Base-by-base conservation (phyloP, 2,329 filamentous ascomycete genomes). In the Aspergillus unguis region DNA sequence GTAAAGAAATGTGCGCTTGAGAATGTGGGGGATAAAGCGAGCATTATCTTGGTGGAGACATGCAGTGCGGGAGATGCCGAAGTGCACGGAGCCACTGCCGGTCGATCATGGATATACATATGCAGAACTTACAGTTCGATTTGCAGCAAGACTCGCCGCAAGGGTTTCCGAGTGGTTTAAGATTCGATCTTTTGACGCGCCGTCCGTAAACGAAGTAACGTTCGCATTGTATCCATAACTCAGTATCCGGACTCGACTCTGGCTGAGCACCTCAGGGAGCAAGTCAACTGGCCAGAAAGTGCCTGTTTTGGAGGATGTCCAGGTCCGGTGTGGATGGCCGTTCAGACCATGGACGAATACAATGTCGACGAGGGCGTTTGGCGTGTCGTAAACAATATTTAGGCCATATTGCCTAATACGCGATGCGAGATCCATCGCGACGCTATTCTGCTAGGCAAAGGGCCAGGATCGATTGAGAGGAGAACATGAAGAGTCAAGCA, bases 221-320 rank as follows among this genome's bases (percentile, higher is more conserved):
- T 88, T 85, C 26, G 86, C 85, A 65, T 90, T 88, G 66, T 90
- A 90, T 26, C 87, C 87, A 64, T 89, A 90, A 1, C 86, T 85
- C 49, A 90, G 70, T 23, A 90, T 75, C 47, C 88, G 83, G 48
- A 84, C 85, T 26, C 79, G 79, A 8, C 76, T 75, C 7, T 76
- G 72, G 48, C 76, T 78, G 11, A 90, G 73, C 2, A 85, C 78
- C 1, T 71, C 65, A 0, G 87, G 86, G 1, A 90, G 76, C 10
- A 90, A 77, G 56, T 89, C 83, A 9, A 77, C 71, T 0, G 87
- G 87, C 87, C 87, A 90, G 70, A 86, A 89, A 29, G 82, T 75
- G 36, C 77, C 78, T 23, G 53, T 52, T 27, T 37, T 61, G 48
- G 72, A 71, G n/a, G 75, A 73, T 1, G 75, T 75, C 78, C 86